phyloP scores from a whole-genome alignment of 1,139 yeast genomes.

The Meyerozyma carpophila region DNA sequence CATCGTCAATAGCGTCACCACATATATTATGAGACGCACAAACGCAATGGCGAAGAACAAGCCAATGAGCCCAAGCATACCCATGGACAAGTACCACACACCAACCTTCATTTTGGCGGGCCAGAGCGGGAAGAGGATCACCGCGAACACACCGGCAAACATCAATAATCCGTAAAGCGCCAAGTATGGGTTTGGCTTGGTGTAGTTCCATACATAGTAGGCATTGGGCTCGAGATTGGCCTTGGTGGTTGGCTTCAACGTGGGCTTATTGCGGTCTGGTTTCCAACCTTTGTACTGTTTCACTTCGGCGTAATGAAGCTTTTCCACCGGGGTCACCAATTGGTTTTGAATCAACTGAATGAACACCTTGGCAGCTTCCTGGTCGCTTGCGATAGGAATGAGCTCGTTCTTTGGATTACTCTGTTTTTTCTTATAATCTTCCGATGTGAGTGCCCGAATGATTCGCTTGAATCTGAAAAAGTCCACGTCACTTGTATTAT shows the following conservation, averaged over 20 bases:
- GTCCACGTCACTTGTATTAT: constrained; percentile 61
- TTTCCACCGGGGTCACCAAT: constrained; percentile 67
- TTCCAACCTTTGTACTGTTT: constrained; percentile 52
- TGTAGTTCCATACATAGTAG: constrained; percentile 82
- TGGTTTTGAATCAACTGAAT: constrained; percentile 68
- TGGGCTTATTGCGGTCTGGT: constrained; percentile 75
- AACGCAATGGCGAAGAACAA: constrained; percentile 76
- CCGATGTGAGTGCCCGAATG: constrained; percentile 68
- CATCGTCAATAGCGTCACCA: constrained; percentile 52
- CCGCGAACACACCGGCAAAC: constrained; percentile 61
- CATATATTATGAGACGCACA: constrained; percentile 67
- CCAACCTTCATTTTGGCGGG: constrained; percentile 85
- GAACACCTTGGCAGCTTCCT: constrained; percentile 60
- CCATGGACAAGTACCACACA: constrained; percentile 87
- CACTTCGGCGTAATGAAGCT: constrained; percentile 70
- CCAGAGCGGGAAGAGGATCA: constrained; percentile 95
- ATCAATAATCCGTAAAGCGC: constrained; percentile 59
- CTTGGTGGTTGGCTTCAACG: constrained; percentile 56
- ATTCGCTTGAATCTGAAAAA: constrained; percentile 88
- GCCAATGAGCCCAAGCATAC: constrained; percentile 66
- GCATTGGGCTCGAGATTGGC: constrained; percentile 74
- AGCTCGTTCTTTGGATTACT: constrained; percentile 49
- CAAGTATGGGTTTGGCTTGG: constrained; percentile 69
- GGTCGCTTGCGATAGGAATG: constrained; percentile 48
- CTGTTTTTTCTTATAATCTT: constrained; percentile 59